Conservation (phyloP, 192 early-diverging fungal species). For the Backusella morwellensis region DNA sequence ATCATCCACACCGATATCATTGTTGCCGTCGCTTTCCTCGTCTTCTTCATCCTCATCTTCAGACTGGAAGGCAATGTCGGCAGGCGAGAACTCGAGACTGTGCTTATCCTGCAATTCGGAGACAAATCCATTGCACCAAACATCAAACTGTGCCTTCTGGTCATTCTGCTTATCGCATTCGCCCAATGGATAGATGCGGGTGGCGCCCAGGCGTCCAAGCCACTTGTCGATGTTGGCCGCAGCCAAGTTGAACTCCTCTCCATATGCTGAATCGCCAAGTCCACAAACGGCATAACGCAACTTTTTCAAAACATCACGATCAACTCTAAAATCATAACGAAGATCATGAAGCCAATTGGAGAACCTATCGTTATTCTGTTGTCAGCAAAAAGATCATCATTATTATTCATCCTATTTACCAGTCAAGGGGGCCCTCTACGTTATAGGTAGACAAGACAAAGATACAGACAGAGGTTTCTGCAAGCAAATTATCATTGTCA, state of each 20-base stretch:
- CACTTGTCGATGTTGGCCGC: slow-evolving; percentile 58
- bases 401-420: slow-evolving; percentile 28
- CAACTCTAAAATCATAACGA: slow-evolving; percentile 62
- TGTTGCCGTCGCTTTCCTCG: slow-evolving; percentile 23
- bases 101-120: slow-evolving; percentile 42
- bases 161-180: slow-evolving; percentile 57
- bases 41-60: slow-evolving; percentile 49
- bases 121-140: slow-evolving; percentile 34
- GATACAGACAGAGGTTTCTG: slow-evolving; percentile 51
- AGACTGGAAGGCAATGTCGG: slow-evolving; percentile 49
- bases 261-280: slow-evolving; percentile 68
- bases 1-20: slow-evolving; percentile 39
- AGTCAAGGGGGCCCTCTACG: slow-evolving; percentile 66
- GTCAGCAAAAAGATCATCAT: too few species aligned
- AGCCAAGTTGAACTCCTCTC: slow-evolving; percentile 56
- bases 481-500: slow-evolving; percentile 60
- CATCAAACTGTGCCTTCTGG: slow-evolving; percentile 24
- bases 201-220: slow-evolving; percentile 59
- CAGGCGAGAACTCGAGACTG: slow-evolving; percentile 43
- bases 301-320: slow-evolving; percentile 46
- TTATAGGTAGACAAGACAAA: slow-evolving; percentile 69
- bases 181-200: slow-evolving; percentile 57
- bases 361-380: slow-evolving; percentile 34
- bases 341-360: slow-evolving; percentile 60
- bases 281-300: slow-evolving; percentile 69